These are phyloP conservation scores for Gossypium davidsonii DNA, from an alignment of 441 rosid species.

Conservation along the genomic window DNA sequence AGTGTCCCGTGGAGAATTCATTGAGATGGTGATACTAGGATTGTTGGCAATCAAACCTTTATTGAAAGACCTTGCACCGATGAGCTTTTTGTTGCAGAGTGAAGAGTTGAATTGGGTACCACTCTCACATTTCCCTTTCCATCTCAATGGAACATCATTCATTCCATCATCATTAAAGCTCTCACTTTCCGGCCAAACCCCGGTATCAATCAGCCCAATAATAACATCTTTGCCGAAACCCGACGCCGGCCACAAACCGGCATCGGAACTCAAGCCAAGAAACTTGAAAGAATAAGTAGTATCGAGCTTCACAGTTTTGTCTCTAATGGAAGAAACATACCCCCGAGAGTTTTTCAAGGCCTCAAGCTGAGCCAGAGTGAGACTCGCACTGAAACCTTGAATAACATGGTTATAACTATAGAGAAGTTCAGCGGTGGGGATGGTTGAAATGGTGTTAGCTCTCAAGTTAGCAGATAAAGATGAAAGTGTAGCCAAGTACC, in stretches of 20 bases:
- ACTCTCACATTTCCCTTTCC: not conserved
- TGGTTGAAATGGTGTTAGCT: not conserved
- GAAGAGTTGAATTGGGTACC: slow-evolving; percentile 1
- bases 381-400: slow-evolving; percentile 49
- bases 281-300: slow-evolving; percentile 15
- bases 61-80: not conserved
- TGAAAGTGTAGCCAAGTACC: slow-evolving; percentile 43
- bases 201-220: not conserved
- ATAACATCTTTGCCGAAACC: not conserved
- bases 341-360: slow-evolving; percentile 38
- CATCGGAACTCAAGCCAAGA: not conserved
- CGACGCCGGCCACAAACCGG: not conserved
- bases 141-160: not conserved
- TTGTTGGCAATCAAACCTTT: not conserved
- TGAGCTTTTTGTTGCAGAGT: not conserved
- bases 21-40: not conserved
- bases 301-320: slow-evolving; percentile 33
- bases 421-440: slow-evolving; percentile 25
- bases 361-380: slow-evolving; percentile 38
- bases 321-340: slow-evolving; percentile 35
- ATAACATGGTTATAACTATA: slow-evolving; percentile 44
- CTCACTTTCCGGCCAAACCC: slow-evolving; percentile 1
- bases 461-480: slow-evolving; percentile 14
- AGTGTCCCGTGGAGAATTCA: slow-evolving; percentile 17
- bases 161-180: slow-evolving; percentile 3